Conservation (phyloP, 352 stramenopile species). For the Phytophthora parvispora region DNA sequence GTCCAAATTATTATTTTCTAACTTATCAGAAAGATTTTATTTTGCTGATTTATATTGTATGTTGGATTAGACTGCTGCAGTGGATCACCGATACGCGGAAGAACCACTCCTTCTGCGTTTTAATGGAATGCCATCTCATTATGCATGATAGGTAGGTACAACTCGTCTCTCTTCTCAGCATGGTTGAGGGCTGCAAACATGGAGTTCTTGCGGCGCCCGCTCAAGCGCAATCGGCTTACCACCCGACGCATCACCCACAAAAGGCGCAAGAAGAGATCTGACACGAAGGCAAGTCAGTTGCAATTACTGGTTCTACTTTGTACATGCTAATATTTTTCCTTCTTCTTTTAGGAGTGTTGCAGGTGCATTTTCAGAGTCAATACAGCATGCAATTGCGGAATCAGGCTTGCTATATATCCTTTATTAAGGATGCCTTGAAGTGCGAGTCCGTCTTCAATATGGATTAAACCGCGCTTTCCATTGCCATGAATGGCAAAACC, state of each 20-base stretch:
- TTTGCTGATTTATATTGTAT: too few relatives aligned
- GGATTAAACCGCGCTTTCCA: not conserved
- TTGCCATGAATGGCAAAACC: not conserved
- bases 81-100: not conserved
- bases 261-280: not conserved
- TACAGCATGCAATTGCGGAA: not conserved
- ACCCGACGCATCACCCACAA: not conserved
- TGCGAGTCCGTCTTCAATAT: not conserved
- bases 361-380: not conserved
- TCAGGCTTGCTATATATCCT: not conserved
- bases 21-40: not conserved
- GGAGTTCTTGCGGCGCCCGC: not conserved
- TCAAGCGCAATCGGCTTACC: not conserved
- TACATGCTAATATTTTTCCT: not conserved
- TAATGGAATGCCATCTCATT: not conserved
- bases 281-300: not conserved
- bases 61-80: not conserved
- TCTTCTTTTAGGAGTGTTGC: not conserved
- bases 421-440: not conserved
- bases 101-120: not conserved
- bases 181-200: not conserved
- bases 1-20: not conserved
- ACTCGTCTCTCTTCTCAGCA: not conserved
- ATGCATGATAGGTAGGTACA: not conserved
- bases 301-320: not conserved